phyloP scores from a whole-genome alignment of 768 basidiomycete genomes.

The Pisolithus sp. region DNA sequence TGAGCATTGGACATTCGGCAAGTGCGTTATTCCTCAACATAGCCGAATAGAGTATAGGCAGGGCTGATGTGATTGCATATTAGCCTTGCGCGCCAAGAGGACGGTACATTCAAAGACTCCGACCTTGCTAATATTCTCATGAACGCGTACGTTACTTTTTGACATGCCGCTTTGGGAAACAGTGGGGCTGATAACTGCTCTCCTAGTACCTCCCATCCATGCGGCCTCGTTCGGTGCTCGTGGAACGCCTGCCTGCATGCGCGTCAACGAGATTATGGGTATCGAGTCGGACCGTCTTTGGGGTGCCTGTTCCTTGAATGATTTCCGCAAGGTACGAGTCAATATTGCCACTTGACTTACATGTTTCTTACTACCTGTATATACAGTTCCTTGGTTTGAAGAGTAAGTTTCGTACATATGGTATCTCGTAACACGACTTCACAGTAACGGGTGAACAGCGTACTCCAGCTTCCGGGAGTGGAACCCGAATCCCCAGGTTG shows the following conservation, averaged over 20 bases:
- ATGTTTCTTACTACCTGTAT: background rate
- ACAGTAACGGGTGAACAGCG: conserved; percentile 32
- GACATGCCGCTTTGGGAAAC: background rate
- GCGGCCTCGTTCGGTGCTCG: conserved; percentile 73
- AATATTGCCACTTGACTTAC: background rate
- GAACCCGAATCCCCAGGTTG: conserved; percentile 69
- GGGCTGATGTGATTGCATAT: conserved; percentile 3
- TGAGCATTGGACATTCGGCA: conserved; percentile 61
- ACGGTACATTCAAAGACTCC: conserved; percentile 58
- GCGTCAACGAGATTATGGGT: conserved; percentile 77
- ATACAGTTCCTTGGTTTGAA: conserved; percentile 68
- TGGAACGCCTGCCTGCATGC: conserved; percentile 70
- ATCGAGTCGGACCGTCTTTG: conserved; percentile 70
- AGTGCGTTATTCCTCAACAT: conserved; percentile 30
- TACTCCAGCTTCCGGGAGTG: conserved; percentile 72
- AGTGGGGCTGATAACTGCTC: background rate
- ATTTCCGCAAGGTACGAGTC: conserved; percentile 59
- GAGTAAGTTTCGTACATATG: conserved; percentile 34
- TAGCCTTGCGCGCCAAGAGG: conserved; percentile 55
- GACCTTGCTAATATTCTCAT: conserved; percentile 64
- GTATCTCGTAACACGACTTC: background rate
- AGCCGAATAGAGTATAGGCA: background rate
- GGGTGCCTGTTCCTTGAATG: conserved; percentile 81
- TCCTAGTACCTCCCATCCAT: conserved; percentile 57
- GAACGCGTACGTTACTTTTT: conserved; percentile 46